Conservation (phyloP, 2,329 filamentous ascomycete genomes). For the Pyrenophora seminiperda region DNA sequence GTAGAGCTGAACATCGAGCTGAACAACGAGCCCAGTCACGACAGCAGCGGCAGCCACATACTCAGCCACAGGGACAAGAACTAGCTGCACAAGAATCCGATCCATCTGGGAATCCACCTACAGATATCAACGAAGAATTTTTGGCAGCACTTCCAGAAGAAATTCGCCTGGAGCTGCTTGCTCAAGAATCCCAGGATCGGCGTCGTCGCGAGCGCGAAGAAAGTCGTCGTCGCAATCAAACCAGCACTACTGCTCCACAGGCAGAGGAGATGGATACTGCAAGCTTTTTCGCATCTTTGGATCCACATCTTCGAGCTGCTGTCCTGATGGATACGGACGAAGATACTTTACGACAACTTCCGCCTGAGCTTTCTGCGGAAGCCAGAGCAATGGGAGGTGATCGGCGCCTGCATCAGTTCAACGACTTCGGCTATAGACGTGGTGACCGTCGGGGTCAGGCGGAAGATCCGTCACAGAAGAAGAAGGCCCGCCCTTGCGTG, state of each 20-base stretch:
- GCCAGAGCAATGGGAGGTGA: slow-evolving; percentile 72
- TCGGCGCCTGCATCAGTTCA: slow-evolving; percentile 60
- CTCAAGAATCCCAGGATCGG: slow-evolving; percentile 87
- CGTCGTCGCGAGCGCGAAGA: slow-evolving; percentile 86
- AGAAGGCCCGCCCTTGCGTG: slow-evolving; percentile 77
- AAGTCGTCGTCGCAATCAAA: slow-evolving; percentile 68
- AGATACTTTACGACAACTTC: slow-evolving; percentile 80
- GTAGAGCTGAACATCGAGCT: slow-evolving; percentile 57
- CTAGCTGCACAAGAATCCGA: slow-evolving; percentile 16
- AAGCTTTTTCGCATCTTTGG: slow-evolving; percentile 88
- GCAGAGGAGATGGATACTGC: slow-evolving; percentile 85
- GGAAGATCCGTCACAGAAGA: slow-evolving; percentile 60
- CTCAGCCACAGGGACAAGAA: slow-evolving; percentile 18
- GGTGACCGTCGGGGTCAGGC: slow-evolving; percentile 47
- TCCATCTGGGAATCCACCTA: slow-evolving; percentile 71
- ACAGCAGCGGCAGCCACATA: slow-evolving; percentile 59
- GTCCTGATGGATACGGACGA: slow-evolving; percentile 92
- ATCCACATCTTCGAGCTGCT: slow-evolving; percentile 80
- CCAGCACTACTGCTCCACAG: slow-evolving; percentile 51
- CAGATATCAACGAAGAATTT: slow-evolving; percentile 90
- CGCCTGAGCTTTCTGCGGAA: slow-evolving; percentile 84
- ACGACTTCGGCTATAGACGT: slow-evolving; percentile 40
- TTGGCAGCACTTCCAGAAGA: slow-evolving; percentile 89
- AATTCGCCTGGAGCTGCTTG: slow-evolving; percentile 85
- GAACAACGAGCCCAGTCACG: slow-evolving; percentile 15